Evolutionary conservation across 2,329 filamentous ascomycete species (phyloP).

Genomic region (Aschersonia sp.): DNA sequence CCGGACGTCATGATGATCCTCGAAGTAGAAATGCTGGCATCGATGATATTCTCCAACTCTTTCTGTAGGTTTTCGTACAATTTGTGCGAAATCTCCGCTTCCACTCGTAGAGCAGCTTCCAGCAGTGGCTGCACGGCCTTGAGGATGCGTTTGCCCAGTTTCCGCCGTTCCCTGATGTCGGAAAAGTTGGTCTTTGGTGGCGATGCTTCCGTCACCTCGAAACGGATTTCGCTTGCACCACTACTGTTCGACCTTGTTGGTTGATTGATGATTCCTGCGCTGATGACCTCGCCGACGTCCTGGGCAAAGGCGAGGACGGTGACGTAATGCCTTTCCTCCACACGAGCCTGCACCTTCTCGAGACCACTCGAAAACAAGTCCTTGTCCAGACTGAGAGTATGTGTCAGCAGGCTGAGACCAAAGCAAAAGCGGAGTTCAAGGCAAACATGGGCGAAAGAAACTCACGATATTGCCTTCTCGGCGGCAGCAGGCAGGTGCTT

Average conservation of each 20-base stretch:
- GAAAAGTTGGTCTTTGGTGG: conserved; percentile 35
- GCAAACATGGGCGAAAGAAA: conserved; percentile 11
- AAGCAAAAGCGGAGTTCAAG: too few relatives aligned
- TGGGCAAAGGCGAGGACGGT: conserved; percentile 41
- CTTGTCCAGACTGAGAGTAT: conserved; percentile 43
- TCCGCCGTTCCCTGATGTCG: conserved; percentile 69
- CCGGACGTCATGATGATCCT: conserved; percentile 22
- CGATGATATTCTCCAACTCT: conserved; percentile 60
- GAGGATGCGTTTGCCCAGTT: conserved; percentile 78
- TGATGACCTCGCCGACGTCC: conserved; percentile 40
- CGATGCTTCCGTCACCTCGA: conserved; percentile 29
- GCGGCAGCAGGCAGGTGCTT: conserved; percentile 64
- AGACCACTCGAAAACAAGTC: conserved; percentile 42
- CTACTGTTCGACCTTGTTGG: not conserved
- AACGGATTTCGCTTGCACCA: conserved; percentile 8
- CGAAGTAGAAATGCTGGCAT: conserved; percentile 46
- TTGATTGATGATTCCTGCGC: conserved; percentile 29
- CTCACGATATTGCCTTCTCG: conserved; percentile 70
- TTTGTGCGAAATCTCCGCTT: conserved; percentile 65
- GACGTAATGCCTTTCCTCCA: conserved; percentile 43
- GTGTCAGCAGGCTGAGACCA: too few relatives aligned
- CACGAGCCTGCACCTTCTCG: conserved; percentile 30
- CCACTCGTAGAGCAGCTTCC: conserved; percentile 61
- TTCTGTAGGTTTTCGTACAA: conserved; percentile 54
- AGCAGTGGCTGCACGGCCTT: conserved; percentile 67